Evolutionary conservation across 2,329 filamentous ascomycete genomes (phyloP), one percentile per base, ranked within the genome.

Genomic region (Scolecobasidium constrictum): DNA sequence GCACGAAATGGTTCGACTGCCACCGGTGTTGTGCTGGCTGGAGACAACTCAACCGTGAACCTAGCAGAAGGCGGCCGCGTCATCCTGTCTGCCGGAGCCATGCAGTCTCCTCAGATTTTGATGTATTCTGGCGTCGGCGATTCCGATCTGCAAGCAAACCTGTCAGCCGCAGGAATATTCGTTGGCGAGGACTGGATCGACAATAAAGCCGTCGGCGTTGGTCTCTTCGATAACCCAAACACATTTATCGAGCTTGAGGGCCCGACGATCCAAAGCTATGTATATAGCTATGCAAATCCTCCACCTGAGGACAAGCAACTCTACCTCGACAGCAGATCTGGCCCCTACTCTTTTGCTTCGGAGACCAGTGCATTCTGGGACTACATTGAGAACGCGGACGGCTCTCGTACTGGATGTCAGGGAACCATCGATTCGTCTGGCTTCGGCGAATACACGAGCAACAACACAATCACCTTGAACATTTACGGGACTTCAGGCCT

Each of bases 401-500:
- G 66, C 5, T 55, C 52, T 9, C 52, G 56, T 3, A 59, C 64
- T 3, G 69, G 65, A 1, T 60, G 73, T 17, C 72, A 76, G 48
- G 72, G 71, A 5, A 75, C 71, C 0, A 67, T 75, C 43, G 68
- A 68, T 53, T 65, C 66, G 0, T 56, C 66, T 0, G 72, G 72
- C 3, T 64, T 58, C 33, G 52, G 55, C 1, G 65, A 58, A 6
- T 69, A 55, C 49, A 63, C 46, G 2, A 50, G 53, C 23, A 60
- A 61, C 40, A 60, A 68, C 45, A 72, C 69, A 46, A 69, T 76
- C 40, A 75, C 71, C 0, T 59, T 76, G 16, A 76, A 76, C 52
- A 55, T 76, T 4, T 76, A 76, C 56, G 72, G 72, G 6, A 76
- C 72, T 0, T 74, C 71, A 0, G 72, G 72, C 1, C 59, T 75